Conservation (phyloP, 2,329 filamentous ascomycete genomes). For the Colletotrichum sp. region DNA sequence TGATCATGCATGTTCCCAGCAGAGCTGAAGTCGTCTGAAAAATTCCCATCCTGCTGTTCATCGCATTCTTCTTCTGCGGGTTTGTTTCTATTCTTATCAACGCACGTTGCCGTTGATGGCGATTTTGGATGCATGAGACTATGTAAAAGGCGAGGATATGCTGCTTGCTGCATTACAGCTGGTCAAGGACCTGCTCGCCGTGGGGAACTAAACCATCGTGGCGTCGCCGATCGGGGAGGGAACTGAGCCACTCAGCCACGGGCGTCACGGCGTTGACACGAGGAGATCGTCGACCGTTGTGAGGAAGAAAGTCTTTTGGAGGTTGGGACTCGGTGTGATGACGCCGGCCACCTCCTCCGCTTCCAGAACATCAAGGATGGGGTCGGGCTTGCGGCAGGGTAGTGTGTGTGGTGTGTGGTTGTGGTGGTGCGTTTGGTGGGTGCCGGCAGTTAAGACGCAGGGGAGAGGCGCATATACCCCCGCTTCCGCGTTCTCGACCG, state of each 20-base stretch:
- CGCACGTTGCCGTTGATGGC: neutral
- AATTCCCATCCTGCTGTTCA: neutral
- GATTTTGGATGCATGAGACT: neutral
- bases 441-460: conserved; percentile 22
- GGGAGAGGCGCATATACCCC: conserved; percentile 14
- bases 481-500: neutral
- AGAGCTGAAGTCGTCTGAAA: neutral
- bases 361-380: neutral
- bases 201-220: neutral
- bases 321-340: neutral
- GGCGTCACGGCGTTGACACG: neutral
- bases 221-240: neutral
- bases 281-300: neutral
- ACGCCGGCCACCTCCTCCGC: neutral
- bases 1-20: neutral
- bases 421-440: neutral
- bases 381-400: neutral
- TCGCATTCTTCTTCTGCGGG: neutral
- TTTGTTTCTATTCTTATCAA: neutral
- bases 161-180: neutral
- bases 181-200: neutral
- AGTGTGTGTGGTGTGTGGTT: neutral
- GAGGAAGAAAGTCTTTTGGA: neutral
- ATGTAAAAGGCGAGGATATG: neutral
- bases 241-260: conserved; percentile 7